Evolutionary conservation across 2,329 filamentous ascomycete species (phyloP), one percentile per base, ranked within the genome.

Genomic region (Colletotrichum cereale): DNA sequence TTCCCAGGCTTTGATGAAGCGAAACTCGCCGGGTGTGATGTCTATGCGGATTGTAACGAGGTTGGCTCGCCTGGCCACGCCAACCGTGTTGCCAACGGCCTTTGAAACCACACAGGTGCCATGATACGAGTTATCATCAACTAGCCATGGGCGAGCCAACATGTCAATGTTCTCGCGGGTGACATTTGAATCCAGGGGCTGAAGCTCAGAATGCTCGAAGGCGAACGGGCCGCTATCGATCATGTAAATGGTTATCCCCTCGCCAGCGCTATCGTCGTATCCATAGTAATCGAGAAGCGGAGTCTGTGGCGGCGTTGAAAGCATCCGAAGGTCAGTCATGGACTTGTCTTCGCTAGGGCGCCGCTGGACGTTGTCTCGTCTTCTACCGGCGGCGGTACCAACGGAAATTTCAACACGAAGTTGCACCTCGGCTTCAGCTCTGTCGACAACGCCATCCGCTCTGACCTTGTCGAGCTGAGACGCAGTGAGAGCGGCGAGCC

Each of bases 171-270:
- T 42, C 2, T 36, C 21, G n/a, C 61, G 61, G 16, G 61, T 64
- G 10, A 64, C 16, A 3, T n/a, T 10, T 14, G 31, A 16, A 24
- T 24, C 36, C 31, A 18, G 34, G 21, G 61, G 26, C 14, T 8
- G n/a, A 36, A 63, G 26, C 21, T 63, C 61, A 21, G 26, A 24
- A 34, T 64, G 62, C 1, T 44, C n/a, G 18, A 64, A 44, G 50
- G 12, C 36, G 3, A 56, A 64, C 5, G 62, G 34, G 38, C 50
- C 62, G 7, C 36, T 47, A 26, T 64, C 62, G 8, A 64, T 26
- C 5, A 64, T 36, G 38, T 64, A 64, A 2, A 64, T 36, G 12
- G 62, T 64, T 5, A 64, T 56, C 1, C 62, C 62, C 24, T 64
- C 24, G 26, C 62, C 62, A 12, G 62, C 62, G 12, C 24, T 5